Evolutionary conservation across 2,329 filamentous ascomycete species (phyloP), one percentile per base, ranked within the genome.

Genomic region (Colletotrichum sp.): DNA sequence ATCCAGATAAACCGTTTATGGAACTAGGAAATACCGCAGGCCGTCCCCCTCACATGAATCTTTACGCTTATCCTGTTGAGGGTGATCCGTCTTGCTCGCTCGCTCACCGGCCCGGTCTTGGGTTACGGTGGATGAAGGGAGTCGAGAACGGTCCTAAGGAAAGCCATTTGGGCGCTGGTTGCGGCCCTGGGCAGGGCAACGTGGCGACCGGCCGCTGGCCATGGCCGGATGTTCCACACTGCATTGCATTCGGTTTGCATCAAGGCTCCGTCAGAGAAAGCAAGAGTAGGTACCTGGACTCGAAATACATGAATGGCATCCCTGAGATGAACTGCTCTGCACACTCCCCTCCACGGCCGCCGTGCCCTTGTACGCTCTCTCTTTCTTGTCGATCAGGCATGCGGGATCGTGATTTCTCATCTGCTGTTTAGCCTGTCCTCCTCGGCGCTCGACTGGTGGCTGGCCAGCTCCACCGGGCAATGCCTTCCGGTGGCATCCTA

Each of bases 21-120:
- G 36, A 28, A 62, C 13, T 59, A 65, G 52, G 78, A 76, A 79
- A 77, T 77, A 78, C 75, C 79, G 78, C 81, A 80, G 79, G 63
- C 36, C 70, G 72, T 70, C 71, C 72, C 72, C 78, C 77, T 78
- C 79, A 78, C 72, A 78, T 77, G 77, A 76, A 79, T 60, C 34
- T 36, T n/a, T 57, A 34, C 62, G 62, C 74, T 67, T 75, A 57
- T 55, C 74, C 71, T 10, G 28, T 66, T 36, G 24, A 44, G 39
- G 67, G 34, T 18, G 24, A 66, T 30, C 39, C 71, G 24, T 63
- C 52, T 55, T 18, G 21, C 52, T 76, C 32, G 34, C 62, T 64
- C 62, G 34, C 32, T 72, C 69, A 30, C 73, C 74, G 55, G 34
- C 28, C 18, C 28, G 21, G 66, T 32, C 62, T 63, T 70, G 44